These are phyloP conservation scores for Kluyveromyces sp. DNA, from an alignment of 1,139 yeast species.

Conservation along the genomic window DNA sequence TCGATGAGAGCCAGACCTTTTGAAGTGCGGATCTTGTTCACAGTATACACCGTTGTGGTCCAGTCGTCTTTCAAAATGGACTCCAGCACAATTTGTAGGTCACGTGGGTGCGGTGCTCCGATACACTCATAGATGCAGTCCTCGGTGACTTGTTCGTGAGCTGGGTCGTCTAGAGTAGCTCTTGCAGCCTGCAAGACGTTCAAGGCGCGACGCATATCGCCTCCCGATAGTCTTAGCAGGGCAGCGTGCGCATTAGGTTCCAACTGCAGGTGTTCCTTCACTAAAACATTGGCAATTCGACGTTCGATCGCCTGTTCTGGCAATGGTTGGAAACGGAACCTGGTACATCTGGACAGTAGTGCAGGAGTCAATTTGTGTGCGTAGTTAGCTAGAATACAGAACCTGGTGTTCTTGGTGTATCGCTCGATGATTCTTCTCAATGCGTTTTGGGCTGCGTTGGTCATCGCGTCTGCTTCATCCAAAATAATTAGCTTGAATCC, in stretches of 20 bases:
- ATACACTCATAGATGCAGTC: conserved; percentile 87
- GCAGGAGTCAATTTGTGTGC: conserved; percentile 96
- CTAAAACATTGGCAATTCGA: conserved; percentile 62
- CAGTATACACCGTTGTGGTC: conserved; percentile 66
- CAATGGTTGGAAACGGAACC: conserved; percentile 88
- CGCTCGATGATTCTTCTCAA: conserved; percentile 86
- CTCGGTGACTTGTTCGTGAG: conserved; percentile 46
- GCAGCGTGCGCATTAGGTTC: conserved; percentile 56
- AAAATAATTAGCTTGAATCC: conserved; percentile 86
- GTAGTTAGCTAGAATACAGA: conserved; percentile 93
- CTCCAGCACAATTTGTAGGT: conserved; percentile 66
- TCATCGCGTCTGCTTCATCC: conserved; percentile 99
- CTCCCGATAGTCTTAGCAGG: conserved; percentile 63
- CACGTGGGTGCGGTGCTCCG: conserved; percentile 91
- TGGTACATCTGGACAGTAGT: conserved; percentile 83
- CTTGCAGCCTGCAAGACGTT: conserved; percentile 93
- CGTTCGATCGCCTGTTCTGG: conserved; percentile 57
- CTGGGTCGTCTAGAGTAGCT: conserved; percentile 53
- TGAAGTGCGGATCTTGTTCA: conserved; percentile 52
- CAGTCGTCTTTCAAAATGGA: conserved; percentile 82
- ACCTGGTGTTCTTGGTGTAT: conserved; percentile 89
- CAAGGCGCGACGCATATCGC: conserved; percentile 94
- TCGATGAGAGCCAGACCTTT: conserved; percentile 91
- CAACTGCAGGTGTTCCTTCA: conserved; percentile 56
- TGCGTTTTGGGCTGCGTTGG: conserved; percentile 94